These are phyloP conservation scores for Linanthus parryae DNA, from an alignment of 148 eudicot genomes.

Conservation along the genomic window DNA sequence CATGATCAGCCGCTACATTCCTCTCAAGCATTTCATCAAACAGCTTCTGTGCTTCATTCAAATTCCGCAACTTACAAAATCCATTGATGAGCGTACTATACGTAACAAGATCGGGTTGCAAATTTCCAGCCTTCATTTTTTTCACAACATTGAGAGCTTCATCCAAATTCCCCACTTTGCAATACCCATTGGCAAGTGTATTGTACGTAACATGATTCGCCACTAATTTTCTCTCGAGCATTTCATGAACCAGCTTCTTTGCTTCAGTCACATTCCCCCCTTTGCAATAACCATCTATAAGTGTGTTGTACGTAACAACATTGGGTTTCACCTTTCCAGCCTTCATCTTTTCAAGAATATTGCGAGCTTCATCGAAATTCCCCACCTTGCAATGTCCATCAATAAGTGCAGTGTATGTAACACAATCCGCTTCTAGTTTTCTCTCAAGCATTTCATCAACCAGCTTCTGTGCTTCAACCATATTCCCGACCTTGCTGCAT, in stretches of 20 bases:
- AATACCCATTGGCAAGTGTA: conserved; percentile 55
- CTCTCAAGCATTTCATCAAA: too few relatives aligned
- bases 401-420: conserved; percentile 52
- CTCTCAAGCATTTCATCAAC: conserved; percentile 60
- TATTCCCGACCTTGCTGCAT: conserved; percentile 48
- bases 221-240: conserved; percentile 36
- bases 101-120: conserved; percentile 50
- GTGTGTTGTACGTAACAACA: conserved; percentile 42
- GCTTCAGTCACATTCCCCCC: conserved; percentile 49
- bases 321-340: conserved; percentile 27
- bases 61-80: conserved; percentile 48
- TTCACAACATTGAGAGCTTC: conserved; percentile 52
- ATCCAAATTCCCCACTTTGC: conserved; percentile 50
- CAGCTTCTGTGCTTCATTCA: conserved; percentile 48
- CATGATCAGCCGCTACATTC: too few relatives aligned
- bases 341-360: conserved; percentile 40
- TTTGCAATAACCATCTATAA: conserved; percentile 55
- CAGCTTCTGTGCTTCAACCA: conserved; percentile 45
- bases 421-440: conserved; percentile 39
- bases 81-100: conserved; percentile 73
- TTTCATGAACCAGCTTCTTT: conserved; percentile 54
- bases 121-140: too few relatives aligned
- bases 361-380: conserved; percentile 43
- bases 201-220: conserved; percentile 61
- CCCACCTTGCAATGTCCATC: conserved; percentile 56